These are phyloP conservation scores for Noccaea bulbosa DNA, from an alignment of 345 rosid species.

Conservation along the genomic window DNA sequence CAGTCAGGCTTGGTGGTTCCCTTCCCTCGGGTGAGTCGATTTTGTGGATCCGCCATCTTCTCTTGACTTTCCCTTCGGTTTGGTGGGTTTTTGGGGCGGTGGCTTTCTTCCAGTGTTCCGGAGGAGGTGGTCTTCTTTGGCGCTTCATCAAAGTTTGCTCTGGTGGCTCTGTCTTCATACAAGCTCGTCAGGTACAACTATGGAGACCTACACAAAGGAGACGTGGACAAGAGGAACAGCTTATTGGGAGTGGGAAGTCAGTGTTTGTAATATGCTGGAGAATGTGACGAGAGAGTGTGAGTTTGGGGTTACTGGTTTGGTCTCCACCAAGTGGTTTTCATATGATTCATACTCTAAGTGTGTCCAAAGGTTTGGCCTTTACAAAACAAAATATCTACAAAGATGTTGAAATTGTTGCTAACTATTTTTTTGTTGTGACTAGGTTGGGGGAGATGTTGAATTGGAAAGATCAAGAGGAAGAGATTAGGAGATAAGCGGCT, in stretches of 20 bases:
- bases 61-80: no score
- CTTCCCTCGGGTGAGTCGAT: no score
- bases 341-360: conserved; percentile 87
- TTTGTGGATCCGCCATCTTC: no score
- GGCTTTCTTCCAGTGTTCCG: no score
- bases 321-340: conserved; percentile 74
- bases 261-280: conserved; percentile 62
- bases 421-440: not conserved
- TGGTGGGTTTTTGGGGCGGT: no score
- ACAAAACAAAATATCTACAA: not conserved
- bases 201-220: conserved; percentile 69
- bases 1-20: no score
- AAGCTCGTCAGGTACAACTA: conserved; percentile 76
- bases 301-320: conserved; percentile 63
- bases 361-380: conserved; percentile 47
- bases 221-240: conserved; percentile 75
- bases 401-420: not conserved
- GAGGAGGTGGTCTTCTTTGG: no score
- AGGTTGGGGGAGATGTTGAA: conserved; percentile 87
- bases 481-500: conserved; percentile 74
- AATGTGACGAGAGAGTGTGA: conserved; percentile 73
- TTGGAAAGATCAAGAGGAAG: conserved; percentile 94
- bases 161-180: conserved; percentile 62
- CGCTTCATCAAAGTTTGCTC: no score
- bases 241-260: conserved; percentile 80